These are phyloP conservation scores for Stipa capillata DNA, from an alignment of 176 grass and related monocot species.

Conservation along the genomic window DNA sequence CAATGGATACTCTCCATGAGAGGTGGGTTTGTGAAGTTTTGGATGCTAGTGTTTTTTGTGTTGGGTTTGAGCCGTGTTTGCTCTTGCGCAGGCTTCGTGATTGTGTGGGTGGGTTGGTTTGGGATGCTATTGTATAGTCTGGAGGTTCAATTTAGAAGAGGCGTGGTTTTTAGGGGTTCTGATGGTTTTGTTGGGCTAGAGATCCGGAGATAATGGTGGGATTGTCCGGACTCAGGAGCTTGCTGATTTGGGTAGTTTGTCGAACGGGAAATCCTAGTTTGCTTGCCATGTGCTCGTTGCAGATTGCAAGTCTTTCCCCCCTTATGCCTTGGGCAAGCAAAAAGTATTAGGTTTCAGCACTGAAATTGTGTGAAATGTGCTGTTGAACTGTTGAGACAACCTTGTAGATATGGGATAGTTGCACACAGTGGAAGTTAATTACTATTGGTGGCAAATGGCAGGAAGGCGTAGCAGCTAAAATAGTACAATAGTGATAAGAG, in stretches of 20 bases:
- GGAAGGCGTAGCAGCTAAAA: neutral
- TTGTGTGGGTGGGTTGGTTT: no score
- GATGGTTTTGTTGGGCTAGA: no score
- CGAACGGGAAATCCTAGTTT: neutral
- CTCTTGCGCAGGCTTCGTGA: no score
- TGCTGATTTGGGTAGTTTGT: neutral
- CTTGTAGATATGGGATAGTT: no score
- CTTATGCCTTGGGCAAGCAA: neutral
- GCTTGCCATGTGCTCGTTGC: neutral
- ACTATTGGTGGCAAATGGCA: neutral
- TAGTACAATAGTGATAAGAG: conserved; percentile 3
- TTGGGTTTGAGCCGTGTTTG: neutral
- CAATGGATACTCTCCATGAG: neutral
- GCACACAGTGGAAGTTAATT: neutral
- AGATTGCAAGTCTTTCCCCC: neutral
- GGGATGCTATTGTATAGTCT: no score
- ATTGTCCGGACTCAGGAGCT: neutral
- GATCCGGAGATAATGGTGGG: neutral
- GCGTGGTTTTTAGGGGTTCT: no score
- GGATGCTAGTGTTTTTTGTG: neutral
- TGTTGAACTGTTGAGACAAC: neutral
- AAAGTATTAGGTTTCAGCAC: neutral
- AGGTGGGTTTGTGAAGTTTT: neutral
- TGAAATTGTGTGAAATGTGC: neutral
- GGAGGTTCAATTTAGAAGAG: no score